Evolutionary conservation across 1,284 basidiomycete genomes (phyloP).

Genomic region (Cryptococcus sp.): DNA sequence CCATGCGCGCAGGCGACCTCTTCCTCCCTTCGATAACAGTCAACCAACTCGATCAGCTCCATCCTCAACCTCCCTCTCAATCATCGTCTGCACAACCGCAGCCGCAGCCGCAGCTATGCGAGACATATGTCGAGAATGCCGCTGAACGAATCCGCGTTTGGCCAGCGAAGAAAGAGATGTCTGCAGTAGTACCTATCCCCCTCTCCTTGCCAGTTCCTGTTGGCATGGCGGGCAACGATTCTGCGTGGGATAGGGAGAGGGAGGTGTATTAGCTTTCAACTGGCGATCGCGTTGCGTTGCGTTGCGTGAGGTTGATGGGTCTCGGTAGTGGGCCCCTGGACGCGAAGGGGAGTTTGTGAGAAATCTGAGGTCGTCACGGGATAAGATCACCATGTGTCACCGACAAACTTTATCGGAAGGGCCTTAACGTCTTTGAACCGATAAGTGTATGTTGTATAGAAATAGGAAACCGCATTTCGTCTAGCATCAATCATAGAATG

Average conservation of each 20-base stretch:
- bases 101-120: conserved; percentile 29
- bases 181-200: conserved; percentile 36
- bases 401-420: no score
- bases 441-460: no score
- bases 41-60: conserved; percentile 19
- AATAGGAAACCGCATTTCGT: no score
- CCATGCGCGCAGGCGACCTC: conserved; percentile 40
- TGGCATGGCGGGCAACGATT: no score
- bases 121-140: conserved; percentile 51
- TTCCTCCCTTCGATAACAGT: conserved; percentile 38
- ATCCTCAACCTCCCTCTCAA: background rate
- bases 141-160: conserved; percentile 44
- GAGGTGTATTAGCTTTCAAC: background rate
- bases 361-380: no score
- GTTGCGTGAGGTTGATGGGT: no score
- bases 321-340: no score
- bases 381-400: no score
- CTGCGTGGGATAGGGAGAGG: conserved; percentile 6
- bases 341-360: no score
- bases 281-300: no score
- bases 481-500: no score
- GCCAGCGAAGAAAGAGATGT: conserved; percentile 39
- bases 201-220: background rate
- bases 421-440: no score
- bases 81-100: background rate